Conservation (phyloP, 305 asterid species). For the Monarda citriodora region DNA sequence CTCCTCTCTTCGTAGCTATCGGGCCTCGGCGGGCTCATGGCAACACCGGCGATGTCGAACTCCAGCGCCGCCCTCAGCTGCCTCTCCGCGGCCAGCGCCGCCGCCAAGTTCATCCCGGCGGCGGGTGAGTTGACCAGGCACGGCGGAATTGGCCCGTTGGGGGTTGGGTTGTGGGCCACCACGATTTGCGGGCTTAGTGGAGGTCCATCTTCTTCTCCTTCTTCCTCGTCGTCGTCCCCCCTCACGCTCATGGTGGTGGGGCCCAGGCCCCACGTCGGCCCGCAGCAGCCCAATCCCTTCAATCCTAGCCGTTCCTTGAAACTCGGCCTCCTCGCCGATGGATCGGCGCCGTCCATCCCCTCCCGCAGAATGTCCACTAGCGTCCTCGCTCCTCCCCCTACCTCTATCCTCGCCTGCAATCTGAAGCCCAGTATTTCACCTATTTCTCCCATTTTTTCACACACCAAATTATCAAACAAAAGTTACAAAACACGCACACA, state of each 20-base stretch:
- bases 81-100: slow-evolving; percentile 87
- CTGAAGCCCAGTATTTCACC: slow-evolving; percentile 56
- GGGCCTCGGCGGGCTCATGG: no score
- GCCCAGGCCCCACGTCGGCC: slow-evolving; percentile 55
- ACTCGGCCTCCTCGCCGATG: slow-evolving; percentile 50
- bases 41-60: slow-evolving; percentile 10
- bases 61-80: slow-evolving; percentile 60
- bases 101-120: slow-evolving; percentile 77
- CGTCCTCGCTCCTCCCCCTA: slow-evolving; percentile 10
- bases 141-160: slow-evolving; percentile 28
- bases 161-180: slow-evolving; percentile 20
- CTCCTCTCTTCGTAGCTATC: not conserved
- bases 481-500: not conserved
- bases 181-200: slow-evolving; percentile 22
- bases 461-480: not conserved
- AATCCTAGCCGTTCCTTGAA: slow-evolving; percentile 69
- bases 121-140: slow-evolving; percentile 30
- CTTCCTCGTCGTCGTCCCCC: slow-evolving; percentile 41
- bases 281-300: slow-evolving; percentile 64
- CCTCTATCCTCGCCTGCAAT: slow-evolving; percentile 49
- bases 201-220: slow-evolving; percentile 26
- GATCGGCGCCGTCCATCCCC: slow-evolving; percentile 67
- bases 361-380: slow-evolving; percentile 51
- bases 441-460: slow-evolving; percentile 42
- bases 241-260: slow-evolving; percentile 39